Evolutionary conservation across 495 filamentous ascomycete genomes (phyloP).

Genomic region (Xylaria grammica): DNA sequence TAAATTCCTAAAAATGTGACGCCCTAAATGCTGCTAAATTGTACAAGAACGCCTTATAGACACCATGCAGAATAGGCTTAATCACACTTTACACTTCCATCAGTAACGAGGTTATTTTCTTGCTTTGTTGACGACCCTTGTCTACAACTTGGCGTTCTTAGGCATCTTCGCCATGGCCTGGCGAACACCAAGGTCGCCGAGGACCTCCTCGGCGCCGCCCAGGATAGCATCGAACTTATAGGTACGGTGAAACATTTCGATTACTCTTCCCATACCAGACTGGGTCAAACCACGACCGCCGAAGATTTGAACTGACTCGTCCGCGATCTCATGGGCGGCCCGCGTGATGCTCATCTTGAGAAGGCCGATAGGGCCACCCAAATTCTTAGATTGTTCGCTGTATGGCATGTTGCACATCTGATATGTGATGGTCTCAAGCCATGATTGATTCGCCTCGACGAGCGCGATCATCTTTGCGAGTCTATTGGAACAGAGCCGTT

Average conservation of each 20-base stretch:
- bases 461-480: constrained; percentile 88
- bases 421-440: constrained; percentile 81
- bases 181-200: constrained; percentile 80
- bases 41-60: constrained; percentile 7
- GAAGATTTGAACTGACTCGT: constrained; percentile 85
- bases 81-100: constrained; percentile 6
- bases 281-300: constrained; percentile 82
- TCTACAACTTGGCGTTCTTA: constrained; percentile 73
- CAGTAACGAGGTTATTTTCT: background rate
- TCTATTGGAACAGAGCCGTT: constrained; percentile 2
- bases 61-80: background rate
- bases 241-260: constrained; percentile 81
- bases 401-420: constrained; percentile 91
- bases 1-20: constrained; percentile 8
- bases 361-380: constrained; percentile 82
- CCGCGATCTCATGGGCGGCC: constrained; percentile 79
- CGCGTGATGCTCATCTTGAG: constrained; percentile 80
- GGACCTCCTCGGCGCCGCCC: constrained; percentile 82
- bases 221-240: constrained; percentile 92
- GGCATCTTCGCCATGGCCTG: constrained; percentile 85
- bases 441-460: constrained; percentile 80
- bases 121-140: background rate
- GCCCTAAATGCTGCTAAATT: constrained; percentile 3
- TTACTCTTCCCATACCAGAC: constrained; percentile 78
- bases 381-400: constrained; percentile 71